Evolutionary conservation across 768 basidiomycete species (phyloP).

Genomic region (Boletus edulis): DNA sequence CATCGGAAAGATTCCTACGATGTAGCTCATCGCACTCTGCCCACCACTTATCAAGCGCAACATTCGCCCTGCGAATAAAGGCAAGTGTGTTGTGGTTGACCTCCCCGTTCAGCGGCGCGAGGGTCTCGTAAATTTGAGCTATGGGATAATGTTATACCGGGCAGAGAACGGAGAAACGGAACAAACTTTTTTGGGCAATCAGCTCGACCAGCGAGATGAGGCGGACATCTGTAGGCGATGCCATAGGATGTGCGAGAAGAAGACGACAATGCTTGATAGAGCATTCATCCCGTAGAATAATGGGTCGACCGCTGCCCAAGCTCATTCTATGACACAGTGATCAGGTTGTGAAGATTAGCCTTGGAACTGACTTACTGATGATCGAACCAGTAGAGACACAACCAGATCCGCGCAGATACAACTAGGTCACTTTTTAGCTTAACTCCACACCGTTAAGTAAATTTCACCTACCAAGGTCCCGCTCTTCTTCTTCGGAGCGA

Average conservation of each 20-base stretch:
- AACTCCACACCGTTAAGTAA: not conserved
- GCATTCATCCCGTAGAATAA: conserved; percentile 85
- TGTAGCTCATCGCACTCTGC: conserved; percentile 84
- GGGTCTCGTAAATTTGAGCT: conserved; percentile 94
- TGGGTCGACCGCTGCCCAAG: conserved; percentile 86
- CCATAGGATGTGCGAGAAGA: conserved; percentile 82
- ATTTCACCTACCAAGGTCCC: conserved; percentile 66
- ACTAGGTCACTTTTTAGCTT: conserved; percentile 43
- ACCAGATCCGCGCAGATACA: conserved; percentile 90
- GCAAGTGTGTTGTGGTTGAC: conserved; percentile 82
- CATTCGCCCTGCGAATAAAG: conserved; percentile 83
- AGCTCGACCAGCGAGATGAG: conserved; percentile 86
- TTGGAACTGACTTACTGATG: conserved; percentile 66
- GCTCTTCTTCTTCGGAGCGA: conserved; percentile 77
- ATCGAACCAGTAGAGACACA: conserved; percentile 95
- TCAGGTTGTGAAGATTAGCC: conserved; percentile 5
- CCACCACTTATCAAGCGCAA: conserved; percentile 91
- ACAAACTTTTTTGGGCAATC: conserved; percentile 85
- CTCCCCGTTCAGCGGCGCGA: conserved; percentile 82
- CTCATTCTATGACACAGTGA: conserved; percentile 61
- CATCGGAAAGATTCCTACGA: conserved; percentile 38
- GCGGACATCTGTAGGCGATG: conserved; percentile 85
- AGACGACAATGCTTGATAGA: conserved; percentile 84
- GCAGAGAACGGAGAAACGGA: not conserved
- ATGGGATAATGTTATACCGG: conserved; percentile 5